phyloP scores from a whole-genome alignment of 208 protist genomes.

The Acanthamoeba lenticulata region DNA sequence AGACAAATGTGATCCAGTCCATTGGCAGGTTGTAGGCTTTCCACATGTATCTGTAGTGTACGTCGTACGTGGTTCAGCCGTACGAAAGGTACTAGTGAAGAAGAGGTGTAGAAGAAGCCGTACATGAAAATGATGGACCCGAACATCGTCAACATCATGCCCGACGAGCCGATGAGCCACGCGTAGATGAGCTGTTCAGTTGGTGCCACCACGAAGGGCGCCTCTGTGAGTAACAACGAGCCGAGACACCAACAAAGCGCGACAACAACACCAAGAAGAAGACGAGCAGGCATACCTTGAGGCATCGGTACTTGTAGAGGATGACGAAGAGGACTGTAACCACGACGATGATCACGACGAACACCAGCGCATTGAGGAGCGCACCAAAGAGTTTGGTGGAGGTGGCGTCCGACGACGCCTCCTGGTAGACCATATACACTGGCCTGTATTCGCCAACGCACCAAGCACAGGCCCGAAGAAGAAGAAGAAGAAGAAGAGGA shows the following conservation, averaged over 20 bases:
- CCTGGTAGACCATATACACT: slow-evolving; percentile 72
- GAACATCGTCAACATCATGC: slow-evolving; percentile 78
- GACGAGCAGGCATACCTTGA: slow-evolving; percentile 52
- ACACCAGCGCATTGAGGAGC: slow-evolving; percentile 81
- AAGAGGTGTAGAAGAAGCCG: no score
- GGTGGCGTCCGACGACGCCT: slow-evolving; percentile 50
- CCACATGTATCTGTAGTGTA: slow-evolving; percentile 63
- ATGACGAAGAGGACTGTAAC: slow-evolving; percentile 84
- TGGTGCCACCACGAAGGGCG: no score
- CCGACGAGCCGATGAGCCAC: slow-evolving; percentile 83
- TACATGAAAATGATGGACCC: slow-evolving; percentile 64
- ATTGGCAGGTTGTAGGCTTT: slow-evolving; percentile 78
- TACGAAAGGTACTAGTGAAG: not conserved
- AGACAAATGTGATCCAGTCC: slow-evolving; percentile 83
- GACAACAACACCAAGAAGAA: not conserved
- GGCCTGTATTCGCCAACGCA: no score
- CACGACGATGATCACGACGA: slow-evolving; percentile 82
- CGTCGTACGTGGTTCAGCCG: not conserved
- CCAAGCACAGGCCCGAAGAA: not conserved
- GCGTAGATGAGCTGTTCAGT: slow-evolving; percentile 77
- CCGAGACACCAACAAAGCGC: not conserved
- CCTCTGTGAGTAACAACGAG: not conserved
- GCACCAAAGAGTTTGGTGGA: slow-evolving; percentile 71
- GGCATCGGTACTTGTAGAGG: slow-evolving; percentile 85
- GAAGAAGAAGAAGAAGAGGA: not conserved